phyloP scores from a whole-genome alignment of 345 rosid genomes.

The Linum tenue region DNA sequence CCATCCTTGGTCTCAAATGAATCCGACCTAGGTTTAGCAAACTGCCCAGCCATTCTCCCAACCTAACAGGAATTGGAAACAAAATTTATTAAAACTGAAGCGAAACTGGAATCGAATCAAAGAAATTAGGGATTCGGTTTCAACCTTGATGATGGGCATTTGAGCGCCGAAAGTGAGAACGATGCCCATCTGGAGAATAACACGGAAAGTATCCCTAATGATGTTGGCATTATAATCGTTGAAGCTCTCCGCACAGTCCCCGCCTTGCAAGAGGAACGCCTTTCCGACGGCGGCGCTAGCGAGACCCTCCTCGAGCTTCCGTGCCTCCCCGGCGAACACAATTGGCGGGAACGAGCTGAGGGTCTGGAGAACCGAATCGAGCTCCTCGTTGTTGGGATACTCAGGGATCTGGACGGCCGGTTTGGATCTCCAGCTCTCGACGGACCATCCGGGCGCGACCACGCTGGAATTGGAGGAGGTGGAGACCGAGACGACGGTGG shows the following conservation, averaged over 20 bases:
- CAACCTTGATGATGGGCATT: conserved; percentile 43
- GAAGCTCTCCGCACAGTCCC: conserved; percentile 65
- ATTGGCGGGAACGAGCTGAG: conserved; percentile 30
- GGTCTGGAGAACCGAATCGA: conserved; percentile 26
- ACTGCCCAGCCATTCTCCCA: conserved; percentile 70
- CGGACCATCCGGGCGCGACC: conserved; percentile 19
- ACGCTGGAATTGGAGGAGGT: conserved; percentile 9
- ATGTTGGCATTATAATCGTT: conserved; percentile 48
- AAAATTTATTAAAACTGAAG: too few species aligned
- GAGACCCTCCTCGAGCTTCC: conserved; percentile 43
- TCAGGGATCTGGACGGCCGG: conserved; percentile 31
- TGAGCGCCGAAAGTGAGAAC: conserved; percentile 64
- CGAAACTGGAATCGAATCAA: too few species aligned
- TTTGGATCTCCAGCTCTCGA: conserved; percentile 29
- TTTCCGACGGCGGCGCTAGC: conserved; percentile 48
- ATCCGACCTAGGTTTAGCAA: conserved; percentile 61
- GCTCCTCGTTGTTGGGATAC: conserved; percentile 20
- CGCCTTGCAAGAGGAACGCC: conserved; percentile 57
- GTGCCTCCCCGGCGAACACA: conserved; percentile 36
- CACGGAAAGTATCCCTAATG: conserved; percentile 53
- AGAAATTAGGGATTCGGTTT: too few species aligned
- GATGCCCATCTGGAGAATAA: conserved; percentile 60
- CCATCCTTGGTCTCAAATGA: conserved; percentile 46
- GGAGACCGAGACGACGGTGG: conserved; percentile 13
- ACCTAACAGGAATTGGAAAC: conserved; percentile 15